Percentiles rank a stretch among this genome's conserved stretches.
These are phyloP conservation scores for Sordariomycetes sp. DNA, from an alignment of 2,329 filamentous ascomycete genomes.

Conservation along the genomic window DNA sequence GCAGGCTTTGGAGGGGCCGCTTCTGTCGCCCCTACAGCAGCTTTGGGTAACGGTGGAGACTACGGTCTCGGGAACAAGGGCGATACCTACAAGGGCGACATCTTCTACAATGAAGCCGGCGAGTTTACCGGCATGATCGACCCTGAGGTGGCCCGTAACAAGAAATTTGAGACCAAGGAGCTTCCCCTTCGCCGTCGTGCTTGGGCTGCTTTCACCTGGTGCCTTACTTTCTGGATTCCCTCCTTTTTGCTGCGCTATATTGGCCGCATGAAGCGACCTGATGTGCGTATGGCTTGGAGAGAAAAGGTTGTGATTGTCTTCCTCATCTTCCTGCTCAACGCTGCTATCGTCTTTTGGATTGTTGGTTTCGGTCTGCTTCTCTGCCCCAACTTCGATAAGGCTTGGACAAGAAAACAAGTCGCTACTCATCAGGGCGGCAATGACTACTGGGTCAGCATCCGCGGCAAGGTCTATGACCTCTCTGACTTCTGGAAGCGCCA, in stretches of 20 bases:
- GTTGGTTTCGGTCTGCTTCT: constrained; percentile 74
- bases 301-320: constrained; percentile 83
- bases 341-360: constrained; percentile 81
- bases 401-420: constrained; percentile 68
- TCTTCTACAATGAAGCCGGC: constrained; percentile 65
- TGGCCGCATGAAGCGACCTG: constrained; percentile 93
- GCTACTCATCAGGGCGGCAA: constrained; percentile 57
- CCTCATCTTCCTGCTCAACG: constrained; percentile 77
- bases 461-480: constrained; percentile 86
- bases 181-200: constrained; percentile 55
- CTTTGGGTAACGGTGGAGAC: constrained; percentile 55
- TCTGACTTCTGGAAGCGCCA: constrained; percentile 77
- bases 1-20: constrained; percentile 27
- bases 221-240: constrained; percentile 87
- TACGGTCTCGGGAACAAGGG: constrained; percentile 86
- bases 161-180: constrained; percentile 62
- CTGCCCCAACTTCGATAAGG: constrained; percentile 88
- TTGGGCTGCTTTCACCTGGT: constrained; percentile 81
- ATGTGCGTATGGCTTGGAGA: constrained; percentile 94
- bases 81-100: constrained; percentile 63
- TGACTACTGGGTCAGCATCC: constrained; percentile 82
- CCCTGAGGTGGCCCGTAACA: constrained; percentile 67
- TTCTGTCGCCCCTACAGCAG: constrained; percentile 47
- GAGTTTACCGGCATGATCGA: constrained; percentile 64
- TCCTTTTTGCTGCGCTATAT: constrained; percentile 72